Conservation (phyloP, 164 flowering plant genomes). For the Dillenia turbinata region DNA sequence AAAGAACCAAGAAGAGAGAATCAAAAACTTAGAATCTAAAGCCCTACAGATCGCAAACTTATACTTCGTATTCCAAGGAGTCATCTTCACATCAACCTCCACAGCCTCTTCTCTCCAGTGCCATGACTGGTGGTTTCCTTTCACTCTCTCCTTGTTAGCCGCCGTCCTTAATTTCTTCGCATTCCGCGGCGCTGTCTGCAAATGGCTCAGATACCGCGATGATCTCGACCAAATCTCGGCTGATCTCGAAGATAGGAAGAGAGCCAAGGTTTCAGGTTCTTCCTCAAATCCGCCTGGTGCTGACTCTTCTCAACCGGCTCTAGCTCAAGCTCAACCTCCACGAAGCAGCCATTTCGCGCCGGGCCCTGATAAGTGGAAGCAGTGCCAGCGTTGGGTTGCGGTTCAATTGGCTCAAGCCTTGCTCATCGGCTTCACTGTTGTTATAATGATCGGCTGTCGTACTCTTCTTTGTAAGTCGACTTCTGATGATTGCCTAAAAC, state of each 20-base stretch:
- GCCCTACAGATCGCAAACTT: constrained; percentile 7
- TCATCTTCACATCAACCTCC: constrained; percentile 8
- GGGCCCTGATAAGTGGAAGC: too few relatives aligned
- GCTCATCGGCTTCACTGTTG: constrained; percentile 8
- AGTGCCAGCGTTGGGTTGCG: background rate
- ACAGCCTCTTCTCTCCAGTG: constrained; percentile 1
- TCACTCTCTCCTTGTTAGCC: constrained; percentile 9
- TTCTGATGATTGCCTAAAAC: too few relatives aligned
- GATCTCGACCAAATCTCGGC: constrained; percentile 5
- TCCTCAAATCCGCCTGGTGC: too few relatives aligned
- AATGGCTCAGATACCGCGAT: constrained; percentile 5
- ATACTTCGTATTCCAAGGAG: constrained; percentile 15
- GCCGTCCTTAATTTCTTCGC: background rate
- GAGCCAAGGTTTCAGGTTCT: too few relatives aligned
- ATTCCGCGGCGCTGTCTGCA: background rate
- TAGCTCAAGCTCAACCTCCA: too few relatives aligned
- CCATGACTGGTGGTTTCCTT: constrained; percentile 13
- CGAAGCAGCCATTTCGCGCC: too few relatives aligned
- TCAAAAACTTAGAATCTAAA: constrained; percentile 7
- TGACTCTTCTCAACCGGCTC: too few relatives aligned
- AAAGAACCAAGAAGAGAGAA: constrained; percentile 12
- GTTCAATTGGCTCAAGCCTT: background rate
- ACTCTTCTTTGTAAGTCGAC: too few relatives aligned
- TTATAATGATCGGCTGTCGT: constrained; percentile 7
- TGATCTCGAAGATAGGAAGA: background rate